Conservation (phyloP, 208 protist species). For the Wallacemonas sp. region DNA sequence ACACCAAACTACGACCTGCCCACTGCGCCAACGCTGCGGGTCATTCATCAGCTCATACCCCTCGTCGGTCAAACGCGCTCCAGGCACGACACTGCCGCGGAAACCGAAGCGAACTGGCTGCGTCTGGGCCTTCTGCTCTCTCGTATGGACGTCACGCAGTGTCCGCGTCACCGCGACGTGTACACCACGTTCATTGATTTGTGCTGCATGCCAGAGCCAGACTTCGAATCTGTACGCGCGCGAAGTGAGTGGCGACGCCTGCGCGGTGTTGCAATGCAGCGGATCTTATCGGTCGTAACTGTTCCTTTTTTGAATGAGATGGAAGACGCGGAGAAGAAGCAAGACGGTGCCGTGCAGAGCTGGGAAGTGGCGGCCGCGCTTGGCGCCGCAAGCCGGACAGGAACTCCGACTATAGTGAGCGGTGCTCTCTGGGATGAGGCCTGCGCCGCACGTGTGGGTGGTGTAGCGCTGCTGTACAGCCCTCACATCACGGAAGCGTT, state of each 20-base stretch:
- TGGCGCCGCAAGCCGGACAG: constrained; percentile 28
- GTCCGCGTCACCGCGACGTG: constrained; percentile 14
- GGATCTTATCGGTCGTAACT: constrained; percentile 21
- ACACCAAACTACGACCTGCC: constrained; percentile 61
- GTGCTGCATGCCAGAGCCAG: constrained; percentile 17
- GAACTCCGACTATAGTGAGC: constrained; percentile 16
- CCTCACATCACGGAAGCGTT: not conserved
- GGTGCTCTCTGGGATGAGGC: constrained; percentile 47
- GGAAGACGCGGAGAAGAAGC: not conserved
- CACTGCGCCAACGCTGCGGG: constrained; percentile 20
- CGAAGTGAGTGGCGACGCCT: constrained; percentile 61
- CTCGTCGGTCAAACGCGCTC: not conserved
- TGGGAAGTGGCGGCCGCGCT: constrained; percentile 54
- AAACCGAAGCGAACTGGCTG: constrained; percentile 16
- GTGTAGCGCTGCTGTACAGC: not conserved
- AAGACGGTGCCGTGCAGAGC: not conserved
- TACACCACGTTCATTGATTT: constrained; percentile 17
- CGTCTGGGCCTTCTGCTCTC: constrained; percentile 51
- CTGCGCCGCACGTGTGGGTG: constrained; percentile 10
- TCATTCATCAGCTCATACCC: constrained; percentile 13
- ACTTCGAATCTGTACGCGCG: not conserved
- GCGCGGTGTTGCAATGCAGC: constrained; percentile 42
- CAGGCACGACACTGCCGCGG: not conserved
- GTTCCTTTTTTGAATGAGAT: constrained; percentile 15
- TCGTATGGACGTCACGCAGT: constrained; percentile 30